Evolutionary conservation across 805 yeast species (phyloP), one percentile per base, ranked within the genome.

Genomic region (Blastobotrys parvus): DNA sequence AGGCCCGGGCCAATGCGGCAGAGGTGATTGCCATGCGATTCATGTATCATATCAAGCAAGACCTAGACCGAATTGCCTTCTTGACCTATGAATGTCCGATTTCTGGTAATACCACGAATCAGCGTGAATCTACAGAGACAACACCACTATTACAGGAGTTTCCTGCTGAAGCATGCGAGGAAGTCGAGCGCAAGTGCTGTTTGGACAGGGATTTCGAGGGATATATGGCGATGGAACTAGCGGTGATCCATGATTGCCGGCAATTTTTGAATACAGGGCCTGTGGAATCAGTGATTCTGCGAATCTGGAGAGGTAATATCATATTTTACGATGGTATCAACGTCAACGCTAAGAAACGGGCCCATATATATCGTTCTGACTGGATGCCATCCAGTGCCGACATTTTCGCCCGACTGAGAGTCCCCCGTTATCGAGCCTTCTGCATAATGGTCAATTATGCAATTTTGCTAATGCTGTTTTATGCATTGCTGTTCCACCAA

Each of bases 311-410:
- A 13, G 64, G 64, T 11, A 45, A 51, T n/a, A 57, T 60, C 33
- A 63, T 61, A 21, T 60, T 58, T 30, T 60, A 65, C 65, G 54
- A 59, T 32, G 47, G 45, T 16, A 60, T 60, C 31, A 46, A 53
- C 22, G 41, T 52, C 4, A 49, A 46, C 10, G 45, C 61, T 3
- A 46, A 35, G 20, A 60, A 60, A 43, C 43, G 42, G 10, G 53
- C 61, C 3, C 43, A 46, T 21, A 44, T 53, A 11, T 58, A 57
- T 37, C 10, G 17, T 11, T 27, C 37, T 19, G 11, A 17, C 11
- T 17, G 18, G n/a, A 7, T 30, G n/a, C n/a, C n/a, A 30, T n/a
- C 34, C 4, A 19, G 22, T 6, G 22, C 5, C 22, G 15, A 23
- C 30, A 43, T 47, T 31, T 59, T 48, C 38, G 50, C 61, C 1